Base-by-base conservation (phyloP, 1,139 yeast genomes). In the Arxiozyma slooffiae region DNA sequence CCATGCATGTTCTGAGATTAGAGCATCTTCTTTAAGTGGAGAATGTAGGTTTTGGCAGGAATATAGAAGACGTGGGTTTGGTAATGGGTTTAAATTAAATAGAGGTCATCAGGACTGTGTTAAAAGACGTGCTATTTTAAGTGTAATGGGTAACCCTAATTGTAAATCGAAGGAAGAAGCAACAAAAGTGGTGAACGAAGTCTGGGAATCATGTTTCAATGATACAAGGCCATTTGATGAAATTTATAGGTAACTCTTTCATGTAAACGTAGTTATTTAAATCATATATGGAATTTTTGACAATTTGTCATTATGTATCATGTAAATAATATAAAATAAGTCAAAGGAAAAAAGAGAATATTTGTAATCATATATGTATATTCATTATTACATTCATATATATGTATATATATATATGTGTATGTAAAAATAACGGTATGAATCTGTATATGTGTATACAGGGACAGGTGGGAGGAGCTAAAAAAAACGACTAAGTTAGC, bases 141-240 rank as follows among this genome's bases (percentile, higher is more conserved):
- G 96, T 48, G 97, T 92, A 5, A 67, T 76, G 57, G 94, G 87
- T 0, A 90, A 92, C 67, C 98, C 98, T 1, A 75, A 75, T 50
- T 94, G 98, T 66, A 73, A 77, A 57, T 76, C 75, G 57, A 73
- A 75, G 53, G 83, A 81, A 49, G 84, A 85, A 57, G 99, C 99
- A 0, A 82, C 79, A 51, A 75, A 76, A 55, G 84, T 81, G 5
- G 97, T 92, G 2, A 80, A 84, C 57, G 82, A 85, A 54, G 97
- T 92, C 11, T 92, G 95, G 84, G 85, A 83, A 56, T 83, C 94
- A 37, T 92, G 99, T 65, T 94, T 89, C 65, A 82, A 82, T 62
- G 99, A 92, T 65, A 92, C 98, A 1, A 75, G 99, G 60, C 99
- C 99, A 0, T 92, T 88, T 68, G 98, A 92, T 61, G 82, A 88